Evolutionary conservation across 2,329 filamentous ascomycete species (phyloP), one percentile per base, ranked within the genome.

Genomic region (Zasmidium citrigriseum): DNA sequence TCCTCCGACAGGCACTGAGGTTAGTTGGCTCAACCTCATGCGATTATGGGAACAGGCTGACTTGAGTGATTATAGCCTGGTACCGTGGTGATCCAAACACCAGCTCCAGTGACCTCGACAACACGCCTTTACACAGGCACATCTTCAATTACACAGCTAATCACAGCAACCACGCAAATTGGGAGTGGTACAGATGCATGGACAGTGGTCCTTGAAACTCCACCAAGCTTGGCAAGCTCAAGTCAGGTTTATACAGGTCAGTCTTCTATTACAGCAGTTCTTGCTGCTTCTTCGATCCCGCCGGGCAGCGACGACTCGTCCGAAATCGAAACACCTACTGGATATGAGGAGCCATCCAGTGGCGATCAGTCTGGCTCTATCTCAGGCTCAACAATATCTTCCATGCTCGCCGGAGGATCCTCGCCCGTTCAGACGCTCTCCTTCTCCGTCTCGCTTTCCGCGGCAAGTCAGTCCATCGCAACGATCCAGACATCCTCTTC

Each of bases 81-180:
- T 7, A 54, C 56, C n/a, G 29, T 54, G 29, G 21, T 58, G 3
- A 27, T 58, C 18, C 16, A 53, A 14, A 57, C 50, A 20, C 60
- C 59, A 44, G 47, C 54, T 3, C 22, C 54, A 14, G n/a, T 46
- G 4, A 46, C 45, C 3, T 20, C 46, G 10, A 60, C 54, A 12
- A 57, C 54, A 5, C 44, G 25, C 14, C 11, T 47, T 18, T 58
- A 54, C 11, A 48, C 50, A 4, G 57, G 57, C 4, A 23, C 34
- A 1, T 38, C 22, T 24, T 27, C 48, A 4, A 44, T 60, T 34
- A 49, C 54, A 16, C 24, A 3, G 2, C 57, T 38, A 2, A 23
- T 41, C 34, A 41, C 20, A 3, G 57, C 57, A n/a, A 57, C 53
- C 5, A 60, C 57, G 11, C 20, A 57, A 16, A 29, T 41, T n/a